Evolutionary conservation across 176 grass and related monocot species (phyloP), one percentile per base, ranked within the genome.

Genomic region (Microstegium vimineum): DNA sequence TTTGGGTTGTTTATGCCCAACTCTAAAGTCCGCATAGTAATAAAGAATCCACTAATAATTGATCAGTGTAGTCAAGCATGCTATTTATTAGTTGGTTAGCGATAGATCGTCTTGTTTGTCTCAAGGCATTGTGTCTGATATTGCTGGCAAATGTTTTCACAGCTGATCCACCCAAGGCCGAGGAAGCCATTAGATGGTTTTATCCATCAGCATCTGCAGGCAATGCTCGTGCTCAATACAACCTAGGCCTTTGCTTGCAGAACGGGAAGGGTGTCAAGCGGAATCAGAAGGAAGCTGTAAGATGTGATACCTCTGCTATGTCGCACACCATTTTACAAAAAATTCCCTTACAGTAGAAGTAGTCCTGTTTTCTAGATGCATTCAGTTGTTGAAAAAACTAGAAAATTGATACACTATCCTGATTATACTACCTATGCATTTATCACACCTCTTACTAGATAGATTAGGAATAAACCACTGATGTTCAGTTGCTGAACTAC

Each of bases 141-240:
- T 38, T 92, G 57, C 63, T 73, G 64, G 32, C 40, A 75, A 83
- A 79, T 62, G 42, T 57, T 33, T 80, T 42, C 64, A 32, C 86
- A 94, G 92, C 70, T 94, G 73, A 90, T 81, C 82, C 83, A 77
- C 85, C 83, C 33, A 80, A 78, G 17, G 59, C 47, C 51, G 86
- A 89, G 61, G 84, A 94, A 83, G 92, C 89, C 56, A 78, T 94
- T 62, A 84, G 70, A 84, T 91, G 86, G 92, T 94, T 94, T 84
- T 84, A 81, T 83, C 89, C 76, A 71, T 87, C 92, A 79, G 86
- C 92, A 18, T 71, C 78, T 14, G 81, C 89, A 20, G 89, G 86
- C 47, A 91, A 91, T 79, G 83, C 74, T 23, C 86, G 86, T 65
- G 89, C 92, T 63, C 89, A 91, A n/a, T 94, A 94, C 65, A 94